Conservation (phyloP, 2,329 filamentous ascomycete species). For the Venturia aucupariae region DNA sequence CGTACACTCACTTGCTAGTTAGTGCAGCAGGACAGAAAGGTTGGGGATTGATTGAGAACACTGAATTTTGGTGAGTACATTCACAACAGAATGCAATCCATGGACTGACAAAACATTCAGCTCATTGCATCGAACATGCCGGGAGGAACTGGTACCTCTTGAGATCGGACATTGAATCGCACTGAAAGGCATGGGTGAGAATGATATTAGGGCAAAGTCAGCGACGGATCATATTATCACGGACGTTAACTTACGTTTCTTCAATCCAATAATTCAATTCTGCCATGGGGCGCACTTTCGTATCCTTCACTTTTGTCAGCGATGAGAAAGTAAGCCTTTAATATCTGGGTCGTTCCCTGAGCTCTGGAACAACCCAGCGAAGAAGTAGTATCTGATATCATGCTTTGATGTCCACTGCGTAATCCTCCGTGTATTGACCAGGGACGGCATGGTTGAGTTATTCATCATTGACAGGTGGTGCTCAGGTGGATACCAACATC, state of each 20-base stretch:
- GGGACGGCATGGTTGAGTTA: no score
- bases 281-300: no score
- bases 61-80: neutral
- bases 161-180: neutral
- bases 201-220: neutral
- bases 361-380: no score
- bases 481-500: no score
- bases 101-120: neutral
- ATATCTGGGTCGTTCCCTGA: no score
- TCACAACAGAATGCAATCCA: neutral
- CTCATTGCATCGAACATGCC: neutral
- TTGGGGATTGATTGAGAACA: neutral
- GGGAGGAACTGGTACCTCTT: neutral
- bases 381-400: no score
- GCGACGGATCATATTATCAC: neutral
- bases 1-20: neutral
- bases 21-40: no score
- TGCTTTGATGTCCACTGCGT: no score
- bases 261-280: neutral
- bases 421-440: no score
- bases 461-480: no score
- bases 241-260: neutral
- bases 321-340: no score
- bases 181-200: neutral
- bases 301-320: no score